Evolutionary conservation across 148 eudicot genomes (phyloP), one percentile per base, ranked within the genome.

Genomic region (Mesembryanthemum crystallinum): DNA sequence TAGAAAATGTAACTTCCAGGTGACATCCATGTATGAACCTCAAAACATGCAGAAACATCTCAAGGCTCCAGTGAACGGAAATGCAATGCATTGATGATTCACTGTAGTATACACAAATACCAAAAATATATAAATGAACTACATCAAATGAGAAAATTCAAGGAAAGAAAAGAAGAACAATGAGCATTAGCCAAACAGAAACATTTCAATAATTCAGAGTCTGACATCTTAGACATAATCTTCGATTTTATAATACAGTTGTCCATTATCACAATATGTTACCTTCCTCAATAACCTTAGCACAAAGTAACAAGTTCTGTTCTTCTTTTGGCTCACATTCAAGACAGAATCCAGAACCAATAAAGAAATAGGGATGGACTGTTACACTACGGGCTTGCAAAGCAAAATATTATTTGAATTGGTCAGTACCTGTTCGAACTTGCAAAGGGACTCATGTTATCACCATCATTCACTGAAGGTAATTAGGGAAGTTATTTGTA

Each of bases 1-100:
- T 89, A 66, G 72, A 66, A 7, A 84, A 54, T 0, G 87, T 83
- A 65, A 94, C 45, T 71, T 88, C 85, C 77, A 84, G 62, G 13
- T 80, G 76, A 84, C 75, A 82, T 76, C 90, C 96, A 88, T 85
- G 87, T 43, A 90, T 79, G 49, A 78, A 82, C 82, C 76, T 87
- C 68, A 92, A 59, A 64, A 89, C 77, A 80, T 54, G 86, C 55
- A 90, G 72, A 76, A 94, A 86, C 23, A 82, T 71, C 78, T 77
- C 86, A 61, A 75, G 76, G 68, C 83, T 79, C 97, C 97, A 94
- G 51, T 86, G 68, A 69, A 92, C 77, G 25, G 86, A 76, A 80
- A 88, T 72, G 67, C 83, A 73, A 43, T 64, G 47, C 65, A 71
- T 78, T 45, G 78, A 61, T 42, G 95, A 88, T 80, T 94, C 97